Evolutionary conservation across 176 grass and related monocot genomes (phyloP), one percentile per base, ranked within the genome.

Genomic region (Phoenix dactylifera): DNA sequence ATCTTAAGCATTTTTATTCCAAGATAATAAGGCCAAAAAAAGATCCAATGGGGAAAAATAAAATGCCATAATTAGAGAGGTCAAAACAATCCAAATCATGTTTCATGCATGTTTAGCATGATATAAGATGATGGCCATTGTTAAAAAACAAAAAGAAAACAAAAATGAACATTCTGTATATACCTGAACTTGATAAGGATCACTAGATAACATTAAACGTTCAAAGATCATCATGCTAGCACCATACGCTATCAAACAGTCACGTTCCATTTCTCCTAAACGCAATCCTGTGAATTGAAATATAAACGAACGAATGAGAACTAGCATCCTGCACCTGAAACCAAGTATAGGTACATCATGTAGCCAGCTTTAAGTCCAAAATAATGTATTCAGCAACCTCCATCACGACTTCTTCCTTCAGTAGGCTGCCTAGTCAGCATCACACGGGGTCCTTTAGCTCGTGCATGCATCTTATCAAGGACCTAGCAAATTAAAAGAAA

Each of bases 121-220:
- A 12, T 44, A 44, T 44, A 14, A 44, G 35, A 44, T 44, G 35
- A 44, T 44, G 10, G 35, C 1, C 35, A 44, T 44, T 44, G 35
- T 44, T 44, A 44, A 28, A 19, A 30, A 54, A 0, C 6, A 0
- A 67, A 1, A 5, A 6, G 4, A n/a, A 32, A 54, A 24, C 2
- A 18, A 5, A 63, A 7, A 62, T 59, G 61, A 24, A 72, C 55
- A 26, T 68, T 72, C 1, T 54, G 30, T 15, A 63, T 58, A 62
- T 79, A 97, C 93, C 87, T 97, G 87, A 54, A 92, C 93, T 88
- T 97, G 81, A 77, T 97, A 92, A 51, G 87, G 87, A 66, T 97
- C 93, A 76, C 93, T 97, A 54, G 93, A 97, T 72, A 97, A 60
- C 68, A 97, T 74, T n/a, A 97, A 73, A 22, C 84, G 84, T 85